Percentiles rank a stretch among this genome's conserved stretches.
Conservation (phyloP, 495 filamentous ascomycete species). For the Daldinia caldariorum region DNA sequence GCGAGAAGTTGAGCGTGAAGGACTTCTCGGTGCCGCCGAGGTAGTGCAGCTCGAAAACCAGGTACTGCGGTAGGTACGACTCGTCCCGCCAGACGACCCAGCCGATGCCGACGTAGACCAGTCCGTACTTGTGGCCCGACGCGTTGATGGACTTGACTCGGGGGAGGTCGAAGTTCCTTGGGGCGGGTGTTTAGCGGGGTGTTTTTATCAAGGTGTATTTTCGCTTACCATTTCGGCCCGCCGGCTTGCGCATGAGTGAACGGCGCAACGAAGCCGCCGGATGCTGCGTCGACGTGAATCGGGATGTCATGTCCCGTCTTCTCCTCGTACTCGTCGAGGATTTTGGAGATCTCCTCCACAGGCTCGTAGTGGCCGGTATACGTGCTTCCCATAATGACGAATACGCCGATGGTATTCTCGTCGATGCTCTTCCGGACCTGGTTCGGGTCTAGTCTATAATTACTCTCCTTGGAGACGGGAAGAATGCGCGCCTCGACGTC, state of each 20-base stretch:
- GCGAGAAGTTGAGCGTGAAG: slow-evolving; percentile 79
- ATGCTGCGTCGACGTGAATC: slow-evolving; percentile 80
- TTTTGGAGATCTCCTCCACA: slow-evolving; percentile 71
- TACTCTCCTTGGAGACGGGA: slow-evolving; percentile 70
- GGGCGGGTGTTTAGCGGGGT: neutral
- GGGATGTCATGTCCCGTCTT: slow-evolving; percentile 73
- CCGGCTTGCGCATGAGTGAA: slow-evolving; percentile 72
- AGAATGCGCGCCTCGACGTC: slow-evolving; percentile 79
- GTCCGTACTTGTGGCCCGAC: slow-evolving; percentile 79
- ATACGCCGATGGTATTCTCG: slow-evolving; percentile 82
- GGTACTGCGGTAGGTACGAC: slow-evolving; percentile 71
- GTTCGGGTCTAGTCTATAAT: slow-evolving; percentile 70
- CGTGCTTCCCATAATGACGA: slow-evolving; percentile 77
- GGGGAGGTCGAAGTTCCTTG: slow-evolving; percentile 73
- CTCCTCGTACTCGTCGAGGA: slow-evolving; percentile 72
- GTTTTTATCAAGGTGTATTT: neutral
- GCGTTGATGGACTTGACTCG: slow-evolving; percentile 80
- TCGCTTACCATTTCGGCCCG: slow-evolving; percentile 65
- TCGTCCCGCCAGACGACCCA: slow-evolving; percentile 82
- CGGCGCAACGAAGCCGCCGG: slow-evolving; percentile 77
- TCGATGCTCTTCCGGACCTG: slow-evolving; percentile 73
- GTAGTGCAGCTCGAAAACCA: slow-evolving; percentile 80
- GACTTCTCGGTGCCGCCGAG: slow-evolving; percentile 78
- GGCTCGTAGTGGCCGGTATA: slow-evolving; percentile 84
- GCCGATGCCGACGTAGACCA: slow-evolving; percentile 76